These are phyloP conservation scores for Areca catechu DNA, from an alignment of 176 grass and related monocot species.

Conservation along the genomic window DNA sequence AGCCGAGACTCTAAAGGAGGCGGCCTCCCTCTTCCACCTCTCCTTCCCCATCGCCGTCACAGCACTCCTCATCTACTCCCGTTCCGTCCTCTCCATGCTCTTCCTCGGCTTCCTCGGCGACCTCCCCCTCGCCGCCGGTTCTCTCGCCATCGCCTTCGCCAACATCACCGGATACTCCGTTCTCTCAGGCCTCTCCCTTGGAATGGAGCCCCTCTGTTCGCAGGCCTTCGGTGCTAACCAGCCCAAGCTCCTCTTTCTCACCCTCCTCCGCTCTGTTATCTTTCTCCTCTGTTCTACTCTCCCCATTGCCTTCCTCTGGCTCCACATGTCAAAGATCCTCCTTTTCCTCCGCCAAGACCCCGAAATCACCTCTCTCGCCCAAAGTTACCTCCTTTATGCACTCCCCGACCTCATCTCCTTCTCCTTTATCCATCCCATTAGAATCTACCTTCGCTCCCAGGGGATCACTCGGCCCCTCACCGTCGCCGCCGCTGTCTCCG, in stretches of 20 bases:
- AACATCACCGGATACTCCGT: constrained; percentile 4
- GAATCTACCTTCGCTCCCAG: too few species aligned
- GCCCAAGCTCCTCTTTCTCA: neutral
- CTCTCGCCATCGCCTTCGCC: too few species aligned
- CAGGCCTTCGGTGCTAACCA: constrained; percentile 5
- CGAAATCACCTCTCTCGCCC: constrained; percentile 2
- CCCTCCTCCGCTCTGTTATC: neutral
- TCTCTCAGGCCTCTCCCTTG: neutral
- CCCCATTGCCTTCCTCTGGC: constrained; percentile 10
- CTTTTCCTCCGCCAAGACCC: constrained; percentile 7
- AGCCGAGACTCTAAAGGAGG: too few species aligned
- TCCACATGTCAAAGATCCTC: constrained; percentile 1
- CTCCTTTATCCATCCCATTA: too few species aligned
- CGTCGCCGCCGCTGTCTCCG: too few species aligned
- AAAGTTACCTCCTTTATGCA: neutral
- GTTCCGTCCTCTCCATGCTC: too few species aligned
- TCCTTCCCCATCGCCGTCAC: too few species aligned
- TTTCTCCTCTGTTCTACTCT: constrained; percentile 1
- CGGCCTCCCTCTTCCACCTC: too few species aligned
- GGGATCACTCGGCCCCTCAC: too few species aligned
- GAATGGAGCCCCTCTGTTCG: constrained; percentile 10
- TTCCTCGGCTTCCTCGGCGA: too few species aligned
- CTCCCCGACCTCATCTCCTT: constrained; percentile 9
- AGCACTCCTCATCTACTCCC: too few species aligned
- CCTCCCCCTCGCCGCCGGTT: too few species aligned